These are phyloP conservation scores for Blastobotrys americana DNA, from an alignment of 805 yeast species.

Conservation along the genomic window DNA sequence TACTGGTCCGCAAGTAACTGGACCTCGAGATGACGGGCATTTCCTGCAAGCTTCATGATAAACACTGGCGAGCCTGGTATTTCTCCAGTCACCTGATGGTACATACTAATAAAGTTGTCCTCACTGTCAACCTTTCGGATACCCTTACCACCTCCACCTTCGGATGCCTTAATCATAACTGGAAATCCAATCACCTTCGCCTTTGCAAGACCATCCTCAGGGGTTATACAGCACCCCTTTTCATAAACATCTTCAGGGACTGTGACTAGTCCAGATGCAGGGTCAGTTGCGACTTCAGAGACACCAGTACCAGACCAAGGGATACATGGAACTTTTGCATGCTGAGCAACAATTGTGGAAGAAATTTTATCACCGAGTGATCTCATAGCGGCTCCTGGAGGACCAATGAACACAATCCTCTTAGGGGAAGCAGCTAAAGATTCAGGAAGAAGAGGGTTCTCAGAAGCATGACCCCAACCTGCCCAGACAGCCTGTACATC, in stretches of 20 bases:
- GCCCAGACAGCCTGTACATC: conserved; percentile 99
- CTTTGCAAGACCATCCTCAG: conserved; percentile 82
- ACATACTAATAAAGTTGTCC: conserved; percentile 65
- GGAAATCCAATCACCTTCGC: conserved; percentile 93
- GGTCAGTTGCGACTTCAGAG: conserved; percentile 66
- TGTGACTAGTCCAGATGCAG: conserved; percentile 69
- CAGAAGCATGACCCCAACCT: conserved; percentile 99
- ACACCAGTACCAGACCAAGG: conserved; percentile 99
- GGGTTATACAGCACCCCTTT: conserved; percentile 77
- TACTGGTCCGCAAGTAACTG: conserved; percentile 97
- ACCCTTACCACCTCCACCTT: conserved; percentile 99
- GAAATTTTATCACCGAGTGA: conserved; percentile 98
- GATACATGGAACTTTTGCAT: conserved; percentile 95
- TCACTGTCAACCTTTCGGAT: conserved; percentile 90
- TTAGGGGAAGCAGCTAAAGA: conserved; percentile 87
- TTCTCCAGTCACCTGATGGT: conserved; percentile 93
- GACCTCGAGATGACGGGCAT: conserved; percentile 96
- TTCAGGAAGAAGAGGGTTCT: conserved; percentile 92
- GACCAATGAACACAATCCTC: conserved; percentile 90
- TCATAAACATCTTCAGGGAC: conserved; percentile 78
- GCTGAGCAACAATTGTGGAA: conserved; percentile 98
- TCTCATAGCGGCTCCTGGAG: conserved; percentile 99
- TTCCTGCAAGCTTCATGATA: conserved; percentile 95
- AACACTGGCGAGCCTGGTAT: conserved; percentile 99
- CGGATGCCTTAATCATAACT: conserved; percentile 97